Evolutionary conservation across 495 filamentous ascomycete species (phyloP), one percentile per base, ranked within the genome.

Genomic region (Pseudoneurospora amorphoporcata): DNA sequence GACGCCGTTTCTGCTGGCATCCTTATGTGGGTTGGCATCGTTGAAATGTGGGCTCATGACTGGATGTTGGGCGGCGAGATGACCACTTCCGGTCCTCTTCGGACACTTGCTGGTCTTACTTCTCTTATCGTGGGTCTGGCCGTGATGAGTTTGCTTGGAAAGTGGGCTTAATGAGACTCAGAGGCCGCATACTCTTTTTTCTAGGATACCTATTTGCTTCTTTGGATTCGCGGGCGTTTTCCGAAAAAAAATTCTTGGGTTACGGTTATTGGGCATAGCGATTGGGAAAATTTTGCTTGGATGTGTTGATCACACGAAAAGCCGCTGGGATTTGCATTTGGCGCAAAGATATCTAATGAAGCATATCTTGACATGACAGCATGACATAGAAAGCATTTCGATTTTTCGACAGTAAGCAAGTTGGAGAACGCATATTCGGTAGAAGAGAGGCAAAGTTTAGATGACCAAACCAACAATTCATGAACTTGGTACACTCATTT

Each of bases 21-120:
- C 69, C 77, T 90, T 32, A 78, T 88, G 14, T 89, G 87, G 87
- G 87, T 89, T 17, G 86, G 87, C 1, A 74, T 87, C 1, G 87
- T 88, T 3, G 88, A 88, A 80, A 90, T 89, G 87, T 85, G 84
- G 84, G 85, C 84, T 5, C 78, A 77, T 40, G 87, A 90, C 73
- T 90, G 87, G 87, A 80, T 88, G 77, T 38, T 77, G 17, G 77
- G 76, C 17, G 77, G 77, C 37, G 79, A 78, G 70, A 76, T 80
- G 77, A 73, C 75, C 40, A 69, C 69, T 5, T 71, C 77, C 3
- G 47, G 77, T 10, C 73, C 76, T 10, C 10, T 77, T 3, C 42
- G 73, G 10, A 81, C 79, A 0, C 43, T 68, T 19, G 37, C 79
- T 17, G 77, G 76, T 9, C 10, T 79, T 39, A 23, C 42, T 12